Evolutionary conservation across 495 filamentous ascomycete genomes (phyloP).

Genomic region (Tuber melanosporum): DNA sequence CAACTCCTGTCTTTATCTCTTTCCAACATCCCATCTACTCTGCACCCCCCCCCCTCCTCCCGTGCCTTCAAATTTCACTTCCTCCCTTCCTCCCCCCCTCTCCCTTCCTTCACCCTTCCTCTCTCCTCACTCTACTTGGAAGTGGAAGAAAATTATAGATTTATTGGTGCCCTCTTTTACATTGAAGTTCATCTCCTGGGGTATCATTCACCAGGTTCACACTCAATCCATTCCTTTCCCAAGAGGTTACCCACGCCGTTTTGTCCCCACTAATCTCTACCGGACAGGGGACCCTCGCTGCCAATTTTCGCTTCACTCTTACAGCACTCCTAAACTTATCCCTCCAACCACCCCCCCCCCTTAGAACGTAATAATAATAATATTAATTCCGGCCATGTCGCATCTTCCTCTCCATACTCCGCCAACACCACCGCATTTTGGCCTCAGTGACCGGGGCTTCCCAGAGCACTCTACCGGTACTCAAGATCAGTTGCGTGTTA

Average conservation of each 20-base stretch:
- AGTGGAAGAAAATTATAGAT: not conserved
- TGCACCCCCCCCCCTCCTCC: not conserved
- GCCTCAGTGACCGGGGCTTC: slow-evolving; percentile 26
- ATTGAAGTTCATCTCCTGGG: not conserved
- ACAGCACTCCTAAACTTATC: not conserved
- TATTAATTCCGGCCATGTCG: slow-evolving; percentile 33
- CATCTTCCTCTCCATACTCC: slow-evolving; percentile 26
- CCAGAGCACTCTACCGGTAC: slow-evolving; percentile 18
- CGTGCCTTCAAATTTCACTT: not conserved
- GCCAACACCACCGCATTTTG: slow-evolving; percentile 24
- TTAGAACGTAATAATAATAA: slow-evolving; percentile 34
- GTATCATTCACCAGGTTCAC: slow-evolving; percentile 20
- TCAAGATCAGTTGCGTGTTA: slow-evolving; percentile 31
- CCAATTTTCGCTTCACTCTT: slow-evolving; percentile 18
- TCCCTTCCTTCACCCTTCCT: not conserved
- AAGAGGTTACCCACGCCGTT: slow-evolving; percentile 11
- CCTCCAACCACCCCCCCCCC: slow-evolving; percentile 20
- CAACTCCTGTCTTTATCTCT: slow-evolving; percentile 5
- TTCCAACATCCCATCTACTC: not conserved
- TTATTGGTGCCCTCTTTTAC: not conserved
- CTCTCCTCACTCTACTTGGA: not conserved
- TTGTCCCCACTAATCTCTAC: slow-evolving; percentile 28
- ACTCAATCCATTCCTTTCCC: slow-evolving; percentile 19
- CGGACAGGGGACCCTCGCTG: slow-evolving; percentile 19
- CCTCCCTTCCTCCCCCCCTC: not conserved